Conservation (phyloP, 345 rosid genomes). For the Eucalyptus cloeziana region DNA sequence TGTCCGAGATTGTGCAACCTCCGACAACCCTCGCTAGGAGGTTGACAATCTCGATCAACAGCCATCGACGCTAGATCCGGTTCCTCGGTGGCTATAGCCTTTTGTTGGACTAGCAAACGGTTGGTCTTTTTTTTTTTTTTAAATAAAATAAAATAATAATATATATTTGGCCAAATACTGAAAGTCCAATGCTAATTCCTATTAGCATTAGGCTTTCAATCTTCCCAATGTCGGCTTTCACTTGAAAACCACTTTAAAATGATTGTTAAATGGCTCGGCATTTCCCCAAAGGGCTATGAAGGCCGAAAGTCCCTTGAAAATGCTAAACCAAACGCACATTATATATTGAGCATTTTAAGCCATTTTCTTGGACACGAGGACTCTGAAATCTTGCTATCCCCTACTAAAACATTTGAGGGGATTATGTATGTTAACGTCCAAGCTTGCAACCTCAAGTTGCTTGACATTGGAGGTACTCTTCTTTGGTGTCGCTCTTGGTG, state of each 20-base stretch:
- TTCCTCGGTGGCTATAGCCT: fast-evolving
- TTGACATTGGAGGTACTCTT: not conserved
- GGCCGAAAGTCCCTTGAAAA: fast-evolving
- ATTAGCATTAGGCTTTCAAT: fast-evolving
- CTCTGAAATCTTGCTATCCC: fast-evolving
- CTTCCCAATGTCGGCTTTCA: fast-evolving
- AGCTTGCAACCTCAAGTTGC: not conserved
- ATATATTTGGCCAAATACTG: fast-evolving
- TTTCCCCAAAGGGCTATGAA: fast-evolving
- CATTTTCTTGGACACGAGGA: fast-evolving
- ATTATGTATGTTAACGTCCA: fast-evolving
- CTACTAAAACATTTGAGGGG: not conserved
- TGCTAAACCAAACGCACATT: fast-evolving
- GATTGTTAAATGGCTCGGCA: no score
- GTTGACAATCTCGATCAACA: fast-evolving
- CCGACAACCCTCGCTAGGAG: fast-evolving
- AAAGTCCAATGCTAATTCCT: fast-evolving
- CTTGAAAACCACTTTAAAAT: no score
- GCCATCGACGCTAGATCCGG: fast-evolving
- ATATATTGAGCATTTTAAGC: no score
- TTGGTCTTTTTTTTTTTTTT: no score
- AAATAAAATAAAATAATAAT: no score
- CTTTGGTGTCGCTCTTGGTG: not conserved
- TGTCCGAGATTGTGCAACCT: fast-evolving
- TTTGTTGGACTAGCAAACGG: fast-evolving